phyloP scores from a whole-genome alignment of 1,284 basidiomycete genomes.

The Apiotrichum montevideense region DNA sequence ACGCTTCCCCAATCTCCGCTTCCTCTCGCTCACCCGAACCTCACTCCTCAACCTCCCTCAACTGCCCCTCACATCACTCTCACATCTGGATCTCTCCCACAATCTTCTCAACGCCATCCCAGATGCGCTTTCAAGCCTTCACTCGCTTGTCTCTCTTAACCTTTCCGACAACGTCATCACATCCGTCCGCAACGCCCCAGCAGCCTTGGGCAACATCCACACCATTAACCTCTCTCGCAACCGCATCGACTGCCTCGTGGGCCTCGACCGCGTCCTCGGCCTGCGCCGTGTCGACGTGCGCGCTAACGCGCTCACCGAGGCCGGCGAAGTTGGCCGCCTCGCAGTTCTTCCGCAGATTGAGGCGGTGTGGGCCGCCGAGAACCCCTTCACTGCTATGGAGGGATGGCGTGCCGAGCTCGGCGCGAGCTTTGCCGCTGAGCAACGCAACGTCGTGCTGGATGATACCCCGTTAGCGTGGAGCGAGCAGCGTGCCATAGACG shows the following conservation, averaged over 20 bases:
- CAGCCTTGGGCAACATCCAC: slow-evolving; percentile 68
- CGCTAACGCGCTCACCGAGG: slow-evolving; percentile 71
- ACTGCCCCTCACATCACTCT: slow-evolving; percentile 75
- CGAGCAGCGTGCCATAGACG: slow-evolving; percentile 49
- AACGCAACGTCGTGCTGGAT: slow-evolving; percentile 61
- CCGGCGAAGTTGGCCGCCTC: slow-evolving; percentile 76
- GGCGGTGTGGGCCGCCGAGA: slow-evolving; percentile 73
- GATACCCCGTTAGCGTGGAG: slow-evolving; percentile 66
- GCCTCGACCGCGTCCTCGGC: slow-evolving; percentile 76
- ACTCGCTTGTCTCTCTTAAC: slow-evolving; percentile 77
- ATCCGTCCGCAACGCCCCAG: slow-evolving; percentile 81
- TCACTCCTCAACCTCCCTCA: slow-evolving; percentile 36
- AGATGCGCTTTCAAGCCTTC: slow-evolving; percentile 57
- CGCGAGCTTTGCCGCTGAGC: slow-evolving; percentile 73
- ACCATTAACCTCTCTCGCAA: slow-evolving; percentile 74
- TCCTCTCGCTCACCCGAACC: slow-evolving; percentile 35
- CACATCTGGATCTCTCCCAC: slow-evolving; percentile 82
- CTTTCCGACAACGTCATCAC: slow-evolving; percentile 94
- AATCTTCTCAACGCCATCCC: slow-evolving; percentile 66
- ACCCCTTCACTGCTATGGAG: slow-evolving; percentile 53
- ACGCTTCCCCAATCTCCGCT: slow-evolving; percentile 42
- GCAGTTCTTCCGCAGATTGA: slow-evolving; percentile 68
- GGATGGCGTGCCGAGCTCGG: slow-evolving; percentile 71
- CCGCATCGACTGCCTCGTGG: slow-evolving; percentile 85
- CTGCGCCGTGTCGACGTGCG: slow-evolving; percentile 84